Evolutionary conservation across 2,329 filamentous ascomycete species (phyloP), one percentile per base, ranked within the genome.

Genomic region (Penicillium sclerotigenum): DNA sequence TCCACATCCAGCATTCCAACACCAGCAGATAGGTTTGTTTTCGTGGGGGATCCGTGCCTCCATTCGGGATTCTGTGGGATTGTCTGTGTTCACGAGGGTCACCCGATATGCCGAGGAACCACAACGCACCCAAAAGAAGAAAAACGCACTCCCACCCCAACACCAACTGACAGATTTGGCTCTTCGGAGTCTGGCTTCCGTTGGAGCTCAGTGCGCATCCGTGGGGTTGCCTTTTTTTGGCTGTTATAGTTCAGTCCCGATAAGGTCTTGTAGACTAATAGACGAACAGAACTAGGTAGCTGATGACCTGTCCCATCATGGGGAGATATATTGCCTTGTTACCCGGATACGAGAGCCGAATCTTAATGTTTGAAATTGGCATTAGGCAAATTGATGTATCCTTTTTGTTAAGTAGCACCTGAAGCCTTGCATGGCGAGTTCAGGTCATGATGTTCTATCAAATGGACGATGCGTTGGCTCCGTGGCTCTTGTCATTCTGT

Each of bases 21-120:
- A 45, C 40, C 52, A 51, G 24, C 37, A 54, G 18, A 26, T 20
- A 20, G 10, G 2, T n/a, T 28, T 10, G 2, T 45, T 47, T 38
- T 36, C 46, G 45, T 47, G 7, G n/a, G 37, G 10, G 46, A 49
- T 48, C 46, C 48, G 58, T 58, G 58, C 41, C 41, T 46, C 45
- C n/a, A 26, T 45, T 56, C 47, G 53, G 53, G 47, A 33, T 29
- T 5, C 33, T 52, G 40, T 46, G 53, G 53, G 45, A 53, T 55
- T 29, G 47, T 34, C 45, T 58, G 42, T 54, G 50, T 52, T 59
- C 58, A 55, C 58, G 48, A 56, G 56, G 56, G 41, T 57, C 36
- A 57, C 53, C 54, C 55, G 52, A 56, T 42, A 56, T 59, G 56
- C 61, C 58, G 58, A 57, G 58, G 58, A 56, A 62, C 55, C 56